Percentiles rank a stretch among this genome's conserved stretches.
phyloP scores from a whole-genome alignment of 495 filamentous ascomycete genomes.

The Penicillium egyptiacum region DNA sequence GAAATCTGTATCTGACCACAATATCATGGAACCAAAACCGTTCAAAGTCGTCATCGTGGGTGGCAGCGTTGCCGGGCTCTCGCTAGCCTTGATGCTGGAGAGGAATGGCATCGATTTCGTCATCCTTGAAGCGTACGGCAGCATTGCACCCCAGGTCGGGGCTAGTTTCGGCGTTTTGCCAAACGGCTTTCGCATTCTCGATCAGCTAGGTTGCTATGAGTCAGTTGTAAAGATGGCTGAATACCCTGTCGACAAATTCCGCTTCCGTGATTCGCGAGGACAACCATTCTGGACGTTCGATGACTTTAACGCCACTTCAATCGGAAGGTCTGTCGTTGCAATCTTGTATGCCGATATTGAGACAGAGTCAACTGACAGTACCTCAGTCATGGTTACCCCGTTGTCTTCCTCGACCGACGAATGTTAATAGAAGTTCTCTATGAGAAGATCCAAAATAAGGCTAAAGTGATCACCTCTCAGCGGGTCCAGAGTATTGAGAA shows the following conservation, averaged over 20 bases:
- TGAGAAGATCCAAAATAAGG: constrained; percentile 35
- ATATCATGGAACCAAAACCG: neutral
- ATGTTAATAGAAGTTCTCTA: constrained; percentile 37
- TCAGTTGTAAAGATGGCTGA: constrained; percentile 16
- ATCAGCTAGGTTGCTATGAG: constrained; percentile 47
- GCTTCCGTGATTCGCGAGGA: constrained; percentile 21
- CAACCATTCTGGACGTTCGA: constrained; percentile 11
- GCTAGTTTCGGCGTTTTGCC: constrained; percentile 39
- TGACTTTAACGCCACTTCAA: constrained; percentile 2
- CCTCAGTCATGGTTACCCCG: constrained; percentile 20
- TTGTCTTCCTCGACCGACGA: constrained; percentile 33
- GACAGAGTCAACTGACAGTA: neutral
- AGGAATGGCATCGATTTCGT: constrained; percentile 50
- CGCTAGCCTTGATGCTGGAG: constrained; percentile 47
- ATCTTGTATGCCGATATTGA: neutral
- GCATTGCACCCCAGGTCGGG: constrained; percentile 42
- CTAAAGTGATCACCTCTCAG: constrained; percentile 35
- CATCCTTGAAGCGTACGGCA: constrained; percentile 45
- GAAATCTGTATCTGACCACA: neutral
- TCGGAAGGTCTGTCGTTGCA: constrained; percentile 9
- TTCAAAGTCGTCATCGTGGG: constrained; percentile 55
- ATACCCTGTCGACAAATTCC: constrained; percentile 18
- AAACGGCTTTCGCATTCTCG: constrained; percentile 43
- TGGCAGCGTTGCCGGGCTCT: constrained; percentile 50
- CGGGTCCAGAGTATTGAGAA: constrained; percentile 31